Evolutionary conservation across 2,329 filamentous ascomycete species (phyloP).

Genomic region (Leptographium radiaticola): DNA sequence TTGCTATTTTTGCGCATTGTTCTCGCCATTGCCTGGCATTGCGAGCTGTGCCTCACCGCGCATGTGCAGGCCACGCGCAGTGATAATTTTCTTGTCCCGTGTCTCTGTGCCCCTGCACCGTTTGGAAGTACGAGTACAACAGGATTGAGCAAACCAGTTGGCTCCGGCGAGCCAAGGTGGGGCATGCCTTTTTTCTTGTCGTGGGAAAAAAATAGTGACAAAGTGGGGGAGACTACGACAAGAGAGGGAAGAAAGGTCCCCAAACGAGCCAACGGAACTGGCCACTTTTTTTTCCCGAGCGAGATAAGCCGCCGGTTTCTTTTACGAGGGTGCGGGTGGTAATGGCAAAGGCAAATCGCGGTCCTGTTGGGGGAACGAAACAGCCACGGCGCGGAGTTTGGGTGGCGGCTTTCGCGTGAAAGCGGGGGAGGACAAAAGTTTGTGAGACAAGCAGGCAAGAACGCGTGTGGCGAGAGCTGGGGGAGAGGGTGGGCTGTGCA

Average conservation of each 20-base stretch:
- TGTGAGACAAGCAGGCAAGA: no score
- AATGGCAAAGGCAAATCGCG: background rate
- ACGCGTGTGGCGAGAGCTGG: background rate
- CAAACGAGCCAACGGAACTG: background rate
- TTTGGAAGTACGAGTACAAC: background rate
- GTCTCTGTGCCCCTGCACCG: background rate
- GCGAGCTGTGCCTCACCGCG: no score
- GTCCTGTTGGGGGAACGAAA: background rate
- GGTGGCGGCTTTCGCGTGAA: no score
- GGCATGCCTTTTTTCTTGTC: conserved; percentile 6
- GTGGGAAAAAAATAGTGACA: conserved; percentile 6
- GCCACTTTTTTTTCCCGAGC: background rate
- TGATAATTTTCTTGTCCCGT: background rate
- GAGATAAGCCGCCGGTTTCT: background rate
- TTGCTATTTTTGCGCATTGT: background rate
- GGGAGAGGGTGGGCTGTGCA: background rate
- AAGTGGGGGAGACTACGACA: conserved; percentile 7
- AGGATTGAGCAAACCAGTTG: background rate
- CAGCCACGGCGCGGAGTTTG: no score
- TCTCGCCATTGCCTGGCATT: no score
- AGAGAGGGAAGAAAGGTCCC: background rate
- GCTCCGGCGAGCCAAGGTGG: background rate
- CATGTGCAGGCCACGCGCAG: no score
- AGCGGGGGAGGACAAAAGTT: no score
- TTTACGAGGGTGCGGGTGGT: background rate